These are phyloP conservation scores for Phytophthora meadii DNA, from an alignment of 352 stramenopile genomes.

Conservation along the genomic window DNA sequence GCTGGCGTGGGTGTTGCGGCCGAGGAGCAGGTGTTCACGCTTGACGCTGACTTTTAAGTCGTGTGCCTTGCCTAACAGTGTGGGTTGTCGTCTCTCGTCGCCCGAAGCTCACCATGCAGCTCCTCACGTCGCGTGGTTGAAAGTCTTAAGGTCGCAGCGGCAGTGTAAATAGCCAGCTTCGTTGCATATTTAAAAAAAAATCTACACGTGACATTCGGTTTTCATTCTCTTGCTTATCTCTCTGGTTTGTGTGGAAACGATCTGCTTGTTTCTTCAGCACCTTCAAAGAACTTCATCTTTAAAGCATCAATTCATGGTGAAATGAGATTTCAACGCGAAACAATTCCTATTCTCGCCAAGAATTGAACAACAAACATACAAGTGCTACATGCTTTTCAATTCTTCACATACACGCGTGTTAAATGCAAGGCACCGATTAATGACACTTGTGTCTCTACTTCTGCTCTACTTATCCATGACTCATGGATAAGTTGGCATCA, in stretches of 20 bases:
- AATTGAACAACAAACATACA: too few species aligned
- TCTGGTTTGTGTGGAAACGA: too few species aligned
- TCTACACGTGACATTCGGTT: conserved; percentile 17
- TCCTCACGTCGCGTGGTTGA: conserved; percentile 26
- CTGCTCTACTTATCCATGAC: too few species aligned
- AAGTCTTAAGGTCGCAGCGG: conserved; percentile 33
- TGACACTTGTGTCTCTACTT: too few species aligned
- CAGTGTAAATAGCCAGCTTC: conserved; percentile 40
- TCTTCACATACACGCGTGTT: too few species aligned
- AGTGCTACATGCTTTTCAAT: too few species aligned
- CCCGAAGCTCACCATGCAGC: conserved; percentile 24
- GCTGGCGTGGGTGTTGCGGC: conserved; percentile 93
- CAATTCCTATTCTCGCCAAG: not conserved
- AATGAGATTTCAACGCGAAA: not conserved
- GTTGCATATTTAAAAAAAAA: conserved; percentile 52
- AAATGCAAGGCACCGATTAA: too few species aligned
- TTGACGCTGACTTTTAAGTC: conserved; percentile 94
- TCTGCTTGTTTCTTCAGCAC: too few species aligned
- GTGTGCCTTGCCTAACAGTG: not conserved
- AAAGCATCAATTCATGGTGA: too few species aligned
- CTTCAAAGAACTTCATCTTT: too few species aligned
- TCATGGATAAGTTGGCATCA: not conserved
- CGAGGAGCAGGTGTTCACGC: conserved; percentile 92
- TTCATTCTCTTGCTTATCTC: not conserved
- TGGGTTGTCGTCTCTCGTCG: conserved; percentile 5